A percentile compares a stretch with the other conserved stretches of the same genome.
These are phyloP conservation scores for Melastoma malabathricum DNA, from an alignment of 345 rosid species.

Conservation along the genomic window DNA sequence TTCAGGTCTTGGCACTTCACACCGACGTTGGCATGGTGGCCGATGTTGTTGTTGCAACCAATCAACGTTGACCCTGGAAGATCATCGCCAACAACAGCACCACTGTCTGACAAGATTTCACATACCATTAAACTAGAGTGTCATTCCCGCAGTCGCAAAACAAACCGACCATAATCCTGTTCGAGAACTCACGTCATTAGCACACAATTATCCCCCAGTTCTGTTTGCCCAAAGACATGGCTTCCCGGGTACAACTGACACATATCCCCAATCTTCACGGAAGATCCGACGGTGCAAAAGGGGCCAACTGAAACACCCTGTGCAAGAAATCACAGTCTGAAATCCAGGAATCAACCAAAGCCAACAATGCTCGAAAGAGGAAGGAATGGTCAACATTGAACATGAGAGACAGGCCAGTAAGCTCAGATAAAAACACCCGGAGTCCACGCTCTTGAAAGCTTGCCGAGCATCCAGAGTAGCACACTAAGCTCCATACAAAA, in stretches of 20 bases:
- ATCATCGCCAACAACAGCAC: slow-evolving; percentile 85
- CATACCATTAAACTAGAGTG: slow-evolving; percentile 5
- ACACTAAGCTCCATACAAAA: too few relatives aligned
- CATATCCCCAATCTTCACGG: slow-evolving; percentile 59
- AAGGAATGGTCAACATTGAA: too few relatives aligned
- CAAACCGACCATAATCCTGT: neutral
- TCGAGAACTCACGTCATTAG: slow-evolving; percentile 60
- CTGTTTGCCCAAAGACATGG: slow-evolving; percentile 72
- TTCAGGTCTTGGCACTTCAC: slow-evolving; percentile 89
- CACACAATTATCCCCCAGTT: slow-evolving; percentile 54
- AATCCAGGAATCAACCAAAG: neutral
- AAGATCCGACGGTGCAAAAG: slow-evolving; percentile 71
- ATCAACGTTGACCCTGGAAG: slow-evolving; percentile 62
- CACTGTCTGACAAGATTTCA: slow-evolving; percentile 55
- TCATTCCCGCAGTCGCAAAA: neutral
- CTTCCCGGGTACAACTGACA: slow-evolving; percentile 60
- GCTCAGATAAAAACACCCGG: too few relatives aligned
- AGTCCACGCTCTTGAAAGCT: too few relatives aligned
- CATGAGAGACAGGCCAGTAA: too few relatives aligned
- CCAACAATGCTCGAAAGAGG: too few relatives aligned
- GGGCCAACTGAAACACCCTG: slow-evolving; percentile 81
- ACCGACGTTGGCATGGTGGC: slow-evolving; percentile 76
- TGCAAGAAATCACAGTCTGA: slow-evolving; percentile 1
- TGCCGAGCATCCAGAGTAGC: too few relatives aligned
- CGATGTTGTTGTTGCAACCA: slow-evolving; percentile 57